Percentiles rank a stretch among this genome's conserved stretches.
phyloP scores from a whole-genome alignment of 768 basidiomycete species.

The Tricholomella constricta region DNA sequence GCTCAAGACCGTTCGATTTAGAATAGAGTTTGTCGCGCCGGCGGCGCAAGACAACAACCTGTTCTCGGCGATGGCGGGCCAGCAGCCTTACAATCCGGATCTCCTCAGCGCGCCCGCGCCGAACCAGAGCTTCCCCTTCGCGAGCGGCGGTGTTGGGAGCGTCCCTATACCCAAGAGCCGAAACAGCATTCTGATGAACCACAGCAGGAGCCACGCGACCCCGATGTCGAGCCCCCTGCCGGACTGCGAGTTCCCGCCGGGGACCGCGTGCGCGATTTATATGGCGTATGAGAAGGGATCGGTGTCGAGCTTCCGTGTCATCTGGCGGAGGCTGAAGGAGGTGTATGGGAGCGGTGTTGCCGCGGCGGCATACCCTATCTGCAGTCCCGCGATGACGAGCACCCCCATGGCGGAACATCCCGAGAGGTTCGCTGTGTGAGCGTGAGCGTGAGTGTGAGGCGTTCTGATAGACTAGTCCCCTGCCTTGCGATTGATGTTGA shows the following conservation, averaged over 20 bases:
- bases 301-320: constrained; percentile 77
- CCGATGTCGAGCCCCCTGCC: constrained; percentile 20
- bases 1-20: constrained; percentile 80
- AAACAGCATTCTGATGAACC: constrained; percentile 25
- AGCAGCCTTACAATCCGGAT: constrained; percentile 10
- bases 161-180: constrained; percentile 25
- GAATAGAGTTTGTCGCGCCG: constrained; percentile 61
- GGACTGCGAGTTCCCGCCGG: constrained; percentile 32
- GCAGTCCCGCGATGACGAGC: constrained; percentile 44
- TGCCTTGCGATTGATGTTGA: neutral
- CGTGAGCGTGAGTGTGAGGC: neutral
- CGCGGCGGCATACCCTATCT: constrained; percentile 30
- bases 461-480: neutral
- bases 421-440: constrained; percentile 34
- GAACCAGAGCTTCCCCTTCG: constrained; percentile 11
- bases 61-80: neutral
- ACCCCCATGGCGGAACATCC: constrained; percentile 46
- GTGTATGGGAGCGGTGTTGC: constrained; percentile 53
- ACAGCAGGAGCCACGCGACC: constrained; percentile 11
- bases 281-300: constrained; percentile 92
- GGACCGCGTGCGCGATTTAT: constrained; percentile 62
- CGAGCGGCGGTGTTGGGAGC: neutral
- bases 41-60: constrained; percentile 14
- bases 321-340: constrained; percentile 72
- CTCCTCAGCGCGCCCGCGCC: constrained; percentile 14